Evolutionary conservation across 495 filamentous ascomycete genomes (phyloP).

Genomic region (Collariella sp.): DNA sequence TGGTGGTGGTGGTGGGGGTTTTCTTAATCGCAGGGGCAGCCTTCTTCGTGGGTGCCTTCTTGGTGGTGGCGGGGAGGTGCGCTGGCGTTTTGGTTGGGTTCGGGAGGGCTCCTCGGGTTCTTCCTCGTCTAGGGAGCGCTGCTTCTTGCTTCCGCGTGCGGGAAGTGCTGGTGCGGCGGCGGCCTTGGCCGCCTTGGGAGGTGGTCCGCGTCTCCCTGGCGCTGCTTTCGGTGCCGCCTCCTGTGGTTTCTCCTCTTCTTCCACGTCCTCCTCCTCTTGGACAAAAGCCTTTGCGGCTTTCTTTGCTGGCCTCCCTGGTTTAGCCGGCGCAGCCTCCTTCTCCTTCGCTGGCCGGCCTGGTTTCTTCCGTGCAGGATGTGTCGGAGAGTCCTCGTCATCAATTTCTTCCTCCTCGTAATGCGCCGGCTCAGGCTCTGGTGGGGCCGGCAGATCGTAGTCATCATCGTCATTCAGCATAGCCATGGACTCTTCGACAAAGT

Average conservation of each 20-base stretch:
- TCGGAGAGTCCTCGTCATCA: conserved; percentile 7
- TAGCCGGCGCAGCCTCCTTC: conserved; percentile 1
- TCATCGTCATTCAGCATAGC: conserved; percentile 27
- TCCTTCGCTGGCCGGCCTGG: conserved; percentile 18
- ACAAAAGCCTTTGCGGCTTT: conserved; percentile 3
- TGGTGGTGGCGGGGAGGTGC: conserved; percentile 7
- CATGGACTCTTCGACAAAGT: conserved; percentile 30
- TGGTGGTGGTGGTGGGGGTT: conserved; percentile 15
- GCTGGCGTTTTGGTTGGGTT: conserved; percentile 20
- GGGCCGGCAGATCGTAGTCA: conserved; percentile 15
- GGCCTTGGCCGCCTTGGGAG: conserved; percentile 15
- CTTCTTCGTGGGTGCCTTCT: conserved; percentile 6
- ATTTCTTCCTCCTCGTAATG: conserved; percentile 21
- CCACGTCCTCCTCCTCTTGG: conserved; percentile 9
- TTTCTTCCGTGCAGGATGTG: conserved; percentile 11
- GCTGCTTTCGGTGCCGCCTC: conserved; percentile 4
- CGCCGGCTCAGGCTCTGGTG: conserved; percentile 17
- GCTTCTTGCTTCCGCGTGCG: conserved; percentile 14
- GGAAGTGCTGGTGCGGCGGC: not conserved
- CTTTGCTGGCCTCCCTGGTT: conserved; percentile 5
- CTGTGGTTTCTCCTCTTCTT: conserved; percentile 11
- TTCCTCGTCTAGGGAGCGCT: conserved; percentile 16
- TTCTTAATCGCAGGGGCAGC: conserved; percentile 1
- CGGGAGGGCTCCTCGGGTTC: conserved; percentile 6
- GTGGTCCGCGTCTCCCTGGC: conserved; percentile 9